phyloP scores from a whole-genome alignment of 352 stramenopile species.

The Globisporangium parvum region DNA sequence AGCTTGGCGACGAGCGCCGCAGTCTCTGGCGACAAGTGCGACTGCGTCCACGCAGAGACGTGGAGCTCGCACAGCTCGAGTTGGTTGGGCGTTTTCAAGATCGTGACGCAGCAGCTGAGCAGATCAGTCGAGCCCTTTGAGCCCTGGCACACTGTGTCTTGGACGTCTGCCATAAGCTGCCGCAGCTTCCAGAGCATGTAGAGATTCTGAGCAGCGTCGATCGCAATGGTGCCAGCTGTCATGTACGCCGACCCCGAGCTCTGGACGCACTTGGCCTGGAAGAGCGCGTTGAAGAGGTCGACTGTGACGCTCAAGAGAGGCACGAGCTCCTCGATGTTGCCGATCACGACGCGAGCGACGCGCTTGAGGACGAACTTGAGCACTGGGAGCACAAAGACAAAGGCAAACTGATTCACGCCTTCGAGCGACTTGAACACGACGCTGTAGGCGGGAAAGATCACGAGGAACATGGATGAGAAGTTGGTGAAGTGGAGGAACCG shows the following conservation, averaged over 20 bases:
- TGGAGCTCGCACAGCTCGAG: not conserved
- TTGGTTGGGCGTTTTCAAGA: not conserved
- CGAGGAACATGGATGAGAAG: not conserved
- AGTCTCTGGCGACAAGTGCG: not conserved
- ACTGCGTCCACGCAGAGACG: not conserved
- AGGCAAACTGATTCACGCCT: constrained; percentile 4
- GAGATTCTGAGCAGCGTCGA: constrained; percentile 6
- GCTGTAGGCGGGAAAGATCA: constrained; percentile 7
- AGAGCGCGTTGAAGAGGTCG: constrained; percentile 14
- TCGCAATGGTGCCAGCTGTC: constrained; percentile 12
- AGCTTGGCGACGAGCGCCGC: not conserved
- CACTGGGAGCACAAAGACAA: constrained; percentile 8
- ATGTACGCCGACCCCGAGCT: constrained; percentile 8
- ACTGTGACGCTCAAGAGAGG: not conserved
- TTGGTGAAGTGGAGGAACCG: not conserved
- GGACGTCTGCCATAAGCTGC: not conserved
- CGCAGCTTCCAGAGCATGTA: not conserved
- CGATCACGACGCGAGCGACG: not conserved
- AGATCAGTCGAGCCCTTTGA: not conserved
- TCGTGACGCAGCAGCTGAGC: not conserved
- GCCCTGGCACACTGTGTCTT: not conserved
- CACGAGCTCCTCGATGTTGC: constrained; percentile 7
- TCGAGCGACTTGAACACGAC: constrained; percentile 1
- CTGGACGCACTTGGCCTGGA: constrained; percentile 19
- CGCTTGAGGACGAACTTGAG: constrained; percentile 9